Base-by-base conservation (phyloP, 305 asterid genomes). In the Fraxinus dipetala region DNA sequence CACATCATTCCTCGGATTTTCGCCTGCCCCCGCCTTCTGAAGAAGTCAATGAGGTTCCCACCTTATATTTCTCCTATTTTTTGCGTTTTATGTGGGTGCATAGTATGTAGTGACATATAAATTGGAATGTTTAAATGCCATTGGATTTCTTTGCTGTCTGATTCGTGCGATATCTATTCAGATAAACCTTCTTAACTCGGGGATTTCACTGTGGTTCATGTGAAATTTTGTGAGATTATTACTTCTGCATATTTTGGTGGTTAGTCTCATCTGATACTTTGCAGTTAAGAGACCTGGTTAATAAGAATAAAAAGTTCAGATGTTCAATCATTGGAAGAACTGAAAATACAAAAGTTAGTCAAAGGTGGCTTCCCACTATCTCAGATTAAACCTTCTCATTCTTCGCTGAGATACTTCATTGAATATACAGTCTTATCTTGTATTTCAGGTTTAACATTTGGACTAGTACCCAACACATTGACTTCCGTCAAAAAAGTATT, bases 11-110 rank as follows among this genome's bases (percentile, higher is more conserved):
- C 34, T 78, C 92, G 0, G 79, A 67, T 26, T 8, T 20, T 31
- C 87, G 75, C n/a, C 87, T 79, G 36, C 92, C 89, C 13, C 86
- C 83, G 16, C 93, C 91, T 22, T 87, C 90, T 3, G 98, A 91
- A 86, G 98, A 94, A 91, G 72, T 79, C 38, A 79, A 83, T 36
- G 86, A 83, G 86, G 86, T 83, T 78, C 31, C 32, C 34, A 8
- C 36, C 31, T 28, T 13, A 11, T 67, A 4, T 30, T 30, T 28
- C 38, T 67, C 18, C 35, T 26, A 67, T 13, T 67, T 65, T 9
- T 10, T 30, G 38, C n/a, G 10, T 67, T 67, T 67, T 0, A 6
- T 18, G 31, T 61, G 14, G 70, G 26, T 20, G 70, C 65, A n/a
- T n/a, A 24, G 72, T 63, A 26, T 63, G 70, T 31, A 13, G 69